Base-by-base conservation (phyloP, 2,329 filamentous ascomycete genomes). In the Helotiales sp. region DNA sequence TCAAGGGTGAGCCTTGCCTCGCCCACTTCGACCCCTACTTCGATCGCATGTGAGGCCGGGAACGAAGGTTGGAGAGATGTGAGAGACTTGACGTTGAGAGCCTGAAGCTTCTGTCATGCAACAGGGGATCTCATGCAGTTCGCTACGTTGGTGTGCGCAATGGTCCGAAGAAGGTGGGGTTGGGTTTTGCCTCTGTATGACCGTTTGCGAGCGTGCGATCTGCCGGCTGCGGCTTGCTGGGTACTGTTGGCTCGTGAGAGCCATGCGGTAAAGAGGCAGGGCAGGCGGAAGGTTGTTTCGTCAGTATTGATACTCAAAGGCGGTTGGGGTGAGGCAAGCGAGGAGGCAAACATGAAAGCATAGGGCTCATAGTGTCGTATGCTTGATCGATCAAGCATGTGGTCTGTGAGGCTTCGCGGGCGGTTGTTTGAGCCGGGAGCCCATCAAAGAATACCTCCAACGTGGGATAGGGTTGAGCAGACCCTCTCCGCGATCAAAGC, bases 401-500 rank as follows among this genome's bases (percentile, higher is more conserved):
- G 42, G 30, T 54, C 38, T 27, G 51, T 58, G 49, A 48, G 44
- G 34, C 42, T 44, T 25, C 22, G 34, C 50, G 31, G 44, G 22
- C 10, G 40, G 22, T 25, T 12, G 40, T 25, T 44, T 44, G 40
- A 25, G 40, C 46, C 29, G 49, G 38, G 38, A 25, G 19, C 10
- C 29, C 8, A 40, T 36, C 40, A 17, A 27, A 44, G 27, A 42
- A 46, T 29, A 27, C 29, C 27, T 46, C 47, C 22, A 31, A 30
- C 46, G 22, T 33, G 55, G 51, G 38, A 25, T 30, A 40, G 24
- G 33, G 42, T 36, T 42, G 22, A 15, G 46, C 47, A 59, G 31
- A 40, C 49, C 53, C 56, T 49, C 59, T 25, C 24, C 42, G 40
- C 44, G 60, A 61, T 57, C 61, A 61, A 61, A 63, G 61, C 59